Conservation (phyloP, 2,329 filamentous ascomycete genomes). For the Botrytis pseudocinerea region DNA sequence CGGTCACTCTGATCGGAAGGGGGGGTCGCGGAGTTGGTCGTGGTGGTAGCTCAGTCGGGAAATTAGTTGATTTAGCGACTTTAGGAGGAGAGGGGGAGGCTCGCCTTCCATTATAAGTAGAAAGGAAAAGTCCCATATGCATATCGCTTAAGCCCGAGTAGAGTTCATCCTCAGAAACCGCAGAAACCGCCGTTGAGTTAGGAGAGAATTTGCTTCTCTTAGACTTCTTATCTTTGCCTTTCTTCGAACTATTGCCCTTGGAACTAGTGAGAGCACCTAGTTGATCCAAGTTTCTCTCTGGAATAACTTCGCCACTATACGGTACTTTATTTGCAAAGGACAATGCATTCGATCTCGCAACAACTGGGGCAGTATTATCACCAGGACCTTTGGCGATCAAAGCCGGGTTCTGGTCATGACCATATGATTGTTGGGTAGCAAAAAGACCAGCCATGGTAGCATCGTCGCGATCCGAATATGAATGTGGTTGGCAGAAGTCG, state of each 20-base stretch:
- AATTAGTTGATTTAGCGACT: background rate
- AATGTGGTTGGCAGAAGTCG: background rate
- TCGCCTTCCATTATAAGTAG: constrained; percentile 1
- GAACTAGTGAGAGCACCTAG: background rate
- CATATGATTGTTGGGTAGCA: background rate
- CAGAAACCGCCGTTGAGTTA: background rate
- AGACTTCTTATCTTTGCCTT: background rate
- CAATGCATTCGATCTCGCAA: background rate
- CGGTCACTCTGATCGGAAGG: constrained; percentile 1
- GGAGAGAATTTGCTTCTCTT: background rate
- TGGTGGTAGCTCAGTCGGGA: constrained; percentile 1
- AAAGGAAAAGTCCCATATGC: background rate
- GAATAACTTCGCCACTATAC: background rate
- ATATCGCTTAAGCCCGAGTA: constrained; percentile 14
- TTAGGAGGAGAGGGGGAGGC: background rate
- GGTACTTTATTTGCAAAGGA: background rate
- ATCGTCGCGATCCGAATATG: background rate
- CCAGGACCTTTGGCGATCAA: background rate
- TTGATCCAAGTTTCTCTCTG: background rate
- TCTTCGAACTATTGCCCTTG: background rate
- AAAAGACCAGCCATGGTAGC: background rate
- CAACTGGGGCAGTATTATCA: background rate
- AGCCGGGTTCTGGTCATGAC: too few relatives aligned
- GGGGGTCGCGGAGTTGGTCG: background rate
- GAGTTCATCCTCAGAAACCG: background rate